Percentiles rank a stretch among this genome's conserved stretches.
Evolutionary conservation across 129 eudicot genomes (phyloP).

Genomic region (Logfia minima): DNA sequence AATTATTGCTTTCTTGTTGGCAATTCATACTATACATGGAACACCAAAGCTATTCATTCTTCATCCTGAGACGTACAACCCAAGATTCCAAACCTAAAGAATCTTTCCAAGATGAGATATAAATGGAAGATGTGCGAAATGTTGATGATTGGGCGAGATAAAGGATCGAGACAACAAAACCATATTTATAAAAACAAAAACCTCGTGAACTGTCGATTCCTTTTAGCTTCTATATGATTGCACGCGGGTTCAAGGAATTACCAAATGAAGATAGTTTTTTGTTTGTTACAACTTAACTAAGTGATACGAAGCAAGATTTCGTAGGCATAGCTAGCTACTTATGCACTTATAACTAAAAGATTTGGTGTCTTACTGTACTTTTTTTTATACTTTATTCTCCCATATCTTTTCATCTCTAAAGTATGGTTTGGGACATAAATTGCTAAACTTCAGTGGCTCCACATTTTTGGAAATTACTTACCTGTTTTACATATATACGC

Average conservation of each 20-base stretch:
- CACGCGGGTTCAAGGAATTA: slow-evolving; percentile 26
- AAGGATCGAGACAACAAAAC: slow-evolving; percentile 32
- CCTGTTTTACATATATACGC: slow-evolving; percentile 1
- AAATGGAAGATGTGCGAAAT: slow-evolving; percentile 34
- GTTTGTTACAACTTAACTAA: slow-evolving; percentile 28
- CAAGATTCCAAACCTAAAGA: slow-evolving; percentile 29
- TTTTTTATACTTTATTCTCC: slow-evolving; percentile 37
- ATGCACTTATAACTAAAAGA: slow-evolving; percentile 30
- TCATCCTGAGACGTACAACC: slow-evolving; percentile 20
- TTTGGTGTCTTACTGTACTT: slow-evolving; percentile 27
- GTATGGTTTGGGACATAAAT: slow-evolving; percentile 35
- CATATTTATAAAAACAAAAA: slow-evolving; percentile 29
- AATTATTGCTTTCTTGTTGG: slow-evolving; percentile 25
- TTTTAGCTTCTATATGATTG: slow-evolving; percentile 20
- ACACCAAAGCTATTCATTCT: slow-evolving; percentile 23
- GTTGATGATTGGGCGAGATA: slow-evolving; percentile 13
- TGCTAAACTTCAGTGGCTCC: slow-evolving; percentile 26
- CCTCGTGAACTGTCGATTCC: slow-evolving; percentile 34
- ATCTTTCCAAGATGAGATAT: slow-evolving; percentile 23
- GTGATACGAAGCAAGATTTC: slow-evolving; percentile 30
- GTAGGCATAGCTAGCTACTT: slow-evolving; percentile 20
- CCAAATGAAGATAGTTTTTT: slow-evolving; percentile 32
- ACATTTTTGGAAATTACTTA: slow-evolving; percentile 31
- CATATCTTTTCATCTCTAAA: slow-evolving; percentile 27
- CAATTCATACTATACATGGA: slow-evolving; percentile 4